Percentiles rank a stretch among this genome's conserved stretches.
These are phyloP conservation scores for Botrytis fragariae DNA, from an alignment of 2,329 filamentous ascomycete species.

Conservation along the genomic window DNA sequence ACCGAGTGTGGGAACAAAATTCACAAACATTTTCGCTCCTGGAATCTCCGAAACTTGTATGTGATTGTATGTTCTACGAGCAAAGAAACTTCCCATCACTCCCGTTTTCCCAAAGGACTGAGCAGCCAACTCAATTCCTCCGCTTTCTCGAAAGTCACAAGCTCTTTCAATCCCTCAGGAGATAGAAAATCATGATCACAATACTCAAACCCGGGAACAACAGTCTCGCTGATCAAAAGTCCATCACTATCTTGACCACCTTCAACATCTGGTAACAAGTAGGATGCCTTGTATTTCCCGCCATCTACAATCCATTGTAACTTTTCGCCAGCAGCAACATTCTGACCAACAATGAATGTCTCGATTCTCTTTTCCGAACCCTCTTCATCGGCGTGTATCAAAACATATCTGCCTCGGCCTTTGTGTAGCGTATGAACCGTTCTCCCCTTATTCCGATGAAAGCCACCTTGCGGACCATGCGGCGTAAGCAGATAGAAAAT, in stretches of 20 bases:
- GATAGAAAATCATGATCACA: conserved; percentile 66
- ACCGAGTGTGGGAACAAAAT: background rate
- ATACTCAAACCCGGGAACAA: conserved; percentile 66
- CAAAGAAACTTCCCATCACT: background rate
- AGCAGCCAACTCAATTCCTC: conserved; percentile 49
- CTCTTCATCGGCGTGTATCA: conserved; percentile 57
- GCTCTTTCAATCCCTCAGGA: conserved; percentile 46
- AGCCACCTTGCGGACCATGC: conserved; percentile 52
- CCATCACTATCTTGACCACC: conserved; percentile 42
- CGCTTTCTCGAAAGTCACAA: conserved; percentile 52
- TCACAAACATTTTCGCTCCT: background rate
- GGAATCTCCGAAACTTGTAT: background rate
- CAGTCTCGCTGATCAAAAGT: conserved; percentile 65
- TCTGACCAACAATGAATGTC: conserved; percentile 59
- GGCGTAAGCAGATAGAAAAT: conserved; percentile 66
- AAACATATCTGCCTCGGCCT: conserved; percentile 61
- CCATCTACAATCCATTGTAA: conserved; percentile 69
- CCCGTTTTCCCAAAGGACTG: conserved; percentile 35
- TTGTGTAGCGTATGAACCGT: conserved; percentile 65
- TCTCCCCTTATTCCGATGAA: conserved; percentile 61
- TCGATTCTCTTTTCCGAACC: conserved; percentile 51
- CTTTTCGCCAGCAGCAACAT: conserved; percentile 57
- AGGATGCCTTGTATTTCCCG: conserved; percentile 64
- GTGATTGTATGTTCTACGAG: background rate
- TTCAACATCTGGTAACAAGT: conserved; percentile 50